Evolutionary conservation across 768 basidiomycete genomes (phyloP).

Genomic region (Collybia sp.): DNA sequence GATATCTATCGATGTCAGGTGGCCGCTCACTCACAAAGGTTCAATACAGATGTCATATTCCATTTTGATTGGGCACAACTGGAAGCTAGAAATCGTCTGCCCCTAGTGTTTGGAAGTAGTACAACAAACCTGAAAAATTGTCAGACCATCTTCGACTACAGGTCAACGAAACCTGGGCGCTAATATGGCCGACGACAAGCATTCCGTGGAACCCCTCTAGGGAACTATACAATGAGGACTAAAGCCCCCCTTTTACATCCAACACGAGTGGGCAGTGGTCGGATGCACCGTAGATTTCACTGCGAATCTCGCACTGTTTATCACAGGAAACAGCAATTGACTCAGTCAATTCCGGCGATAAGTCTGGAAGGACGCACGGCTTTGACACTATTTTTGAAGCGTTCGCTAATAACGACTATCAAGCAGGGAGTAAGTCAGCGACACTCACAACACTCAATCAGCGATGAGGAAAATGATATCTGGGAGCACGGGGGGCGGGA

Average conservation of each 20-base stretch:
- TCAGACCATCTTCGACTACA: too few species aligned
- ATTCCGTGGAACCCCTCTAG: neutral
- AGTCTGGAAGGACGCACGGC: slow-evolving; percentile 30
- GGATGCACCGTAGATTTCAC: slow-evolving; percentile 83
- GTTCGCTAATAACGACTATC: slow-evolving; percentile 72
- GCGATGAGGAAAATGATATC: too few species aligned
- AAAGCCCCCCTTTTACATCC: slow-evolving; percentile 56
- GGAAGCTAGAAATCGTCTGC: too few species aligned
- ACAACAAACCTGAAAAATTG: too few species aligned
- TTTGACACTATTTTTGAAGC: slow-evolving; percentile 58
- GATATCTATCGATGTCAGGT: too few species aligned
- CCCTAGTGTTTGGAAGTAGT: too few species aligned
- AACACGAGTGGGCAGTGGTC: slow-evolving; percentile 82
- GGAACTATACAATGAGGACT: neutral
- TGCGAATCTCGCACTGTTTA: slow-evolving; percentile 72
- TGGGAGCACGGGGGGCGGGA: too few species aligned
- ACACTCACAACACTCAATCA: neutral
- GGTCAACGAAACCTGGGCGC: too few species aligned
- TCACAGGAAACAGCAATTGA: slow-evolving; percentile 3
- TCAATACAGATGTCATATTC: too few species aligned
- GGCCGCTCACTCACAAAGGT: too few species aligned
- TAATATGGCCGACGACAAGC: too few species aligned
- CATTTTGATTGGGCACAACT: too few species aligned
- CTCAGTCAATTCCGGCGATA: neutral
- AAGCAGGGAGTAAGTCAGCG: neutral